phyloP scores from a whole-genome alignment of 129 eudicot species.

The Helianthus tuberosus region DNA sequence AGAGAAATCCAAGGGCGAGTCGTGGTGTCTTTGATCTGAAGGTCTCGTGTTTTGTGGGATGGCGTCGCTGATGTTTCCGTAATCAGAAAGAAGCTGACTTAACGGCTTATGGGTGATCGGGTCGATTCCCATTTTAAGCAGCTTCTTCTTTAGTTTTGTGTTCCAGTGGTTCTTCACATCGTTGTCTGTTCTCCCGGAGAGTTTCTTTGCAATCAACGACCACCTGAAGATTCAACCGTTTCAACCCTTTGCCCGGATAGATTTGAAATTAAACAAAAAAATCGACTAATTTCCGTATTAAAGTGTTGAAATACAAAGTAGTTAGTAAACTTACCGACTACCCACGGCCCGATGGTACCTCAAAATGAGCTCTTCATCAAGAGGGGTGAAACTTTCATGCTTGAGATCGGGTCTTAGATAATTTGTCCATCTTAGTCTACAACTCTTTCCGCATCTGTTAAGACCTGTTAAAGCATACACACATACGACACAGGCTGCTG shows the following conservation, averaged over 20 bases:
- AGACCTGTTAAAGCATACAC: constrained; percentile 59
- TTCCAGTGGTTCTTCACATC: constrained; percentile 99
- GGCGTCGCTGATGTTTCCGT: constrained; percentile 53
- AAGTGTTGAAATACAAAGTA: not conserved
- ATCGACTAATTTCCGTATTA: not conserved
- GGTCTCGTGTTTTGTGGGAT: constrained; percentile 36
- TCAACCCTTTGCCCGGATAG: not conserved
- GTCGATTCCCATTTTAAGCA: constrained; percentile 90
- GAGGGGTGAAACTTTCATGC: constrained; percentile 79
- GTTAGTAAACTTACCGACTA: constrained; percentile 57
- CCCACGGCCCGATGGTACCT: constrained; percentile 77
- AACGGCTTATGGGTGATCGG: constrained; percentile 87
- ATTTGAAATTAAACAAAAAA: not conserved
- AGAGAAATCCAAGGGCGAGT: constrained; percentile 29
- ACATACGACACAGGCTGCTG: not conserved
- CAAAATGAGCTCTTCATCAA: constrained; percentile 85
- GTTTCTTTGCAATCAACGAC: constrained; percentile 83
- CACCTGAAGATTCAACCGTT: constrained; percentile 49
- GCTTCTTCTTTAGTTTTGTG: constrained; percentile 92
- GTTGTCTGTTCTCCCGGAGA: constrained; percentile 96
- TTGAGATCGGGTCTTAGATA: constrained; percentile 94
- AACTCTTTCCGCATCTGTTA: constrained; percentile 94
- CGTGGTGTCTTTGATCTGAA: constrained; percentile 28
- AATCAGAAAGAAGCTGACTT: constrained; percentile 71
- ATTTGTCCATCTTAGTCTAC: constrained; percentile 94